Percentiles rank a stretch among this genome's conserved stretches.
phyloP scores from a whole-genome alignment of 2,329 filamentous ascomycete genomes.

The Alternaria burnsii region DNA sequence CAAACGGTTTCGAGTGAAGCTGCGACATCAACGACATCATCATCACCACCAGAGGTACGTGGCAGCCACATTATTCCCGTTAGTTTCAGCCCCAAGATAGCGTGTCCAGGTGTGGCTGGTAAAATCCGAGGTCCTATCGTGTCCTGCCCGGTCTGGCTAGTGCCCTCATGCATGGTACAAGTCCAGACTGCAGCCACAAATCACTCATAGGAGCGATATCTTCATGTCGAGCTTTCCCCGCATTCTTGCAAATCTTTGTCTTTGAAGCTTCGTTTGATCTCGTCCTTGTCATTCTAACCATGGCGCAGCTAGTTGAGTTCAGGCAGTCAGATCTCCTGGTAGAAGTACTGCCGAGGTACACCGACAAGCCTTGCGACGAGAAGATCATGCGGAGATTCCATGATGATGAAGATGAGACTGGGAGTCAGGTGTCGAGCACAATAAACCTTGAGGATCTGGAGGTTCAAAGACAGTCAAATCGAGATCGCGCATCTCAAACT shows the following conservation, averaged over 20 bases:
- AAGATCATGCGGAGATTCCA: constrained; percentile 8
- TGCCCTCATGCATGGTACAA: not conserved
- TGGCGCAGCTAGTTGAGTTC: constrained; percentile 9
- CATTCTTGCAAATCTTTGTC: not conserved
- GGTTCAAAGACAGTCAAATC: constrained; percentile 16
- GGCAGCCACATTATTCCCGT: not conserved
- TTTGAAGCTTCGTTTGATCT: not conserved
- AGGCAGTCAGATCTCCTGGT: constrained; percentile 10
- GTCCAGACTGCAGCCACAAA: not conserved
- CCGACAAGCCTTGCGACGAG: constrained; percentile 1
- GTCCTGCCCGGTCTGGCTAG: not conserved
- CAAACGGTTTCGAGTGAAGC: not conserved
- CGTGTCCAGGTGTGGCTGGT: not conserved
- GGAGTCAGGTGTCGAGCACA: constrained; percentile 16
- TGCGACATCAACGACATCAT: not conserved
- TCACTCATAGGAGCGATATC: not conserved
- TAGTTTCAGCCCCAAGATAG: not conserved
- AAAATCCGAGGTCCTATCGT: not conserved
- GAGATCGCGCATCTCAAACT: not conserved
- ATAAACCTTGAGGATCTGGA: constrained; percentile 11
- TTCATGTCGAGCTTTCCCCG: not conserved
- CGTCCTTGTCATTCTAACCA: not conserved
- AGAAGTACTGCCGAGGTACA: constrained; percentile 10
- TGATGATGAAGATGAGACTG: constrained; percentile 20
- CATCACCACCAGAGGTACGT: not conserved